phyloP scores from a whole-genome alignment of 768 basidiomycete genomes.

The Lactarius evosmus region DNA sequence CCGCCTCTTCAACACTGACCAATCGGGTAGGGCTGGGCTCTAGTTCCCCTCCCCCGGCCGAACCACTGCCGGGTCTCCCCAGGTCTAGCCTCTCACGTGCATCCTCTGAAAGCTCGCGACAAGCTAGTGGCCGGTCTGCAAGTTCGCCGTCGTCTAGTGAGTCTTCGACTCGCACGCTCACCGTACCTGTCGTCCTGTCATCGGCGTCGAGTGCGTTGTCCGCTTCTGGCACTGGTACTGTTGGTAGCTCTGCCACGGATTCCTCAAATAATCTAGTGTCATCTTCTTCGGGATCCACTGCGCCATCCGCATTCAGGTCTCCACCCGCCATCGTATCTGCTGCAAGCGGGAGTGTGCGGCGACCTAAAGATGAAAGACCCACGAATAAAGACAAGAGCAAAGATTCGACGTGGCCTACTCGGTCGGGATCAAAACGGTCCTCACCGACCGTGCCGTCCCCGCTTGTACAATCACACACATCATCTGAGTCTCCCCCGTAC shows the following conservation, averaged over 20 bases:
- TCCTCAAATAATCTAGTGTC: slow-evolving; percentile 2
- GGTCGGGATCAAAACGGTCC: slow-evolving; percentile 19
- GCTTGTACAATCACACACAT: slow-evolving; percentile 15
- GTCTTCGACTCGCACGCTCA: slow-evolving; percentile 22
- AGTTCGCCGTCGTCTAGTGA: slow-evolving; percentile 24
- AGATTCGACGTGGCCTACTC: slow-evolving; percentile 18
- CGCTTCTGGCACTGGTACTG: slow-evolving; percentile 7
- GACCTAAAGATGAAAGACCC: slow-evolving; percentile 4
- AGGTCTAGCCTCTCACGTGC: slow-evolving; percentile 16
- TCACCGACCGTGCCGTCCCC: slow-evolving; percentile 20
- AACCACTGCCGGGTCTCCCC: slow-evolving; percentile 14
- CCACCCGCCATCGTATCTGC: background rate
- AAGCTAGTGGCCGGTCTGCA: background rate
- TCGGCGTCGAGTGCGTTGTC: slow-evolving; percentile 9
- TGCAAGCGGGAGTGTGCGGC: slow-evolving; percentile 7
- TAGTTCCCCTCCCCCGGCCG: slow-evolving; percentile 10
- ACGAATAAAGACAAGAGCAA: slow-evolving; percentile 15
- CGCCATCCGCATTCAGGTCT: slow-evolving; percentile 9
- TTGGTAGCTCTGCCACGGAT: background rate
- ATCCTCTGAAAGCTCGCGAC: slow-evolving; percentile 15
- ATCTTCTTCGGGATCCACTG: background rate
- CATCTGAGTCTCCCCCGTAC: slow-evolving; percentile 17
- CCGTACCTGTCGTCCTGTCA: background rate
- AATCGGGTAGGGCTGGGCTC: slow-evolving; percentile 10
- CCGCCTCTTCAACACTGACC: slow-evolving; percentile 2